phyloP scores from a whole-genome alignment of 306 rosid genomes.

The Arachis hypogaea region DNA sequence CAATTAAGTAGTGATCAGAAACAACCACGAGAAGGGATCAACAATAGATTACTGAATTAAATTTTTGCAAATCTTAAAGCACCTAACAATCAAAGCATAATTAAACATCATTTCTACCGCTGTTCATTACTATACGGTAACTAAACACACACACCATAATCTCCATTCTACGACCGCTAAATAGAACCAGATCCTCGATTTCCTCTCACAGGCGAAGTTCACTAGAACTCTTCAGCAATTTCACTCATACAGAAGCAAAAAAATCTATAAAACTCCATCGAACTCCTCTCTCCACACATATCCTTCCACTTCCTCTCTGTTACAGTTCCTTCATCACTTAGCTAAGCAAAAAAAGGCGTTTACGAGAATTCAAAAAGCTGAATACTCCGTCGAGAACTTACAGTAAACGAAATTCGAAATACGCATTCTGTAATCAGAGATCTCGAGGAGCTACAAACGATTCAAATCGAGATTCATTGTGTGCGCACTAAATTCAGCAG shows the following conservation, averaged over 20 bases:
- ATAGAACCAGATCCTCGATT: slow-evolving; percentile 25
- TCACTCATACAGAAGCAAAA: slow-evolving; percentile 8
- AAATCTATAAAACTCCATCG: not conserved
- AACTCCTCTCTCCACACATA: not conserved
- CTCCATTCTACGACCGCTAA: slow-evolving; percentile 21
- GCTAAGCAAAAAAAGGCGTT: slow-evolving; percentile 3
- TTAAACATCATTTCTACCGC: not conserved
- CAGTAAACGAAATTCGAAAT: no score
- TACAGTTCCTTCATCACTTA: not conserved
- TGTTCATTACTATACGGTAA: no score
- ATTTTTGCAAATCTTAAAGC: not conserved
- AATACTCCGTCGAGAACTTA: no score
- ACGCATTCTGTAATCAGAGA: no score
- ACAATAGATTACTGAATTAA: not conserved
- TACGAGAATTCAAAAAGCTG: no score
- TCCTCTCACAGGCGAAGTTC: slow-evolving; percentile 16
- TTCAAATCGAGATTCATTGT: no score
- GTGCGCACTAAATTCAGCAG: no score
- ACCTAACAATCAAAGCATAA: slow-evolving; percentile 1
- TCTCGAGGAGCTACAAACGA: no score
- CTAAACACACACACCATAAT: slow-evolving; percentile 10
- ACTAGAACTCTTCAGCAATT: slow-evolving; percentile 16
- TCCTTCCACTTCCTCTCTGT: slow-evolving; percentile 8
- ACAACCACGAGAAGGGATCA: slow-evolving; percentile 4
- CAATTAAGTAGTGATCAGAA: slow-evolving; percentile 10